phyloP scores from a whole-genome alignment of 106 monocot species.

The Dendrobium nobile region DNA sequence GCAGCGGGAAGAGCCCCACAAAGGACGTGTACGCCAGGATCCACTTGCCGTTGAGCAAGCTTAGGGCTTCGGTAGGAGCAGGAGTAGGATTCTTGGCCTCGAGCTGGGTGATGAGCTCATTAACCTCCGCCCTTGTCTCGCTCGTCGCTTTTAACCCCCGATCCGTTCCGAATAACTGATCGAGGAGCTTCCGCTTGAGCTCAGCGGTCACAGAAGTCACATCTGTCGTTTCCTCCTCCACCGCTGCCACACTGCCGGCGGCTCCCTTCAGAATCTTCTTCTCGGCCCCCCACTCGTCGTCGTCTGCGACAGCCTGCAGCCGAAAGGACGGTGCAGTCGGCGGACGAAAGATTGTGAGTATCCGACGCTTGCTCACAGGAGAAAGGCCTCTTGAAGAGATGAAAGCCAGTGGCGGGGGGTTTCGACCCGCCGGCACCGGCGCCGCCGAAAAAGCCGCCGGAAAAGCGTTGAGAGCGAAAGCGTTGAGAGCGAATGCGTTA shows the following conservation, averaged over 20 bases:
- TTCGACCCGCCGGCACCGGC: background rate
- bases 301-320: slow-evolving; percentile 16
- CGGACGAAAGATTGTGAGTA: background rate
- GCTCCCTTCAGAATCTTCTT: too few species aligned
- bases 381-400: background rate
- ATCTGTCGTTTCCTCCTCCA: slow-evolving; percentile 7
- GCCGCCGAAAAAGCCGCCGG: background rate
- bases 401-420: background rate
- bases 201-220: slow-evolving; percentile 2
- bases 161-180: too few species aligned
- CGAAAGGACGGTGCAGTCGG: slow-evolving; percentile 8
- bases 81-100: slow-evolving; percentile 77
- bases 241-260: too few species aligned
- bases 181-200: too few species aligned
- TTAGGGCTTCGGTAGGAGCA: slow-evolving; percentile 65
- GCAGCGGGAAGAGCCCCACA: slow-evolving; percentile 55
- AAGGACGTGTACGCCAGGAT: slow-evolving; percentile 91
- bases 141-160: too few species aligned
- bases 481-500: too few species aligned
- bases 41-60: slow-evolving; percentile 89
- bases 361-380: background rate
- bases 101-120: too few species aligned
- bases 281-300: slow-evolving; percentile 50
- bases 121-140: too few species aligned
- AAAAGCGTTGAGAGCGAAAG: too few species aligned